A percentile compares a stretch with the other conserved stretches of the same genome.
Conservation (phyloP, 2,329 filamentous ascomycete species). For the Coniochaeta prunicola region DNA sequence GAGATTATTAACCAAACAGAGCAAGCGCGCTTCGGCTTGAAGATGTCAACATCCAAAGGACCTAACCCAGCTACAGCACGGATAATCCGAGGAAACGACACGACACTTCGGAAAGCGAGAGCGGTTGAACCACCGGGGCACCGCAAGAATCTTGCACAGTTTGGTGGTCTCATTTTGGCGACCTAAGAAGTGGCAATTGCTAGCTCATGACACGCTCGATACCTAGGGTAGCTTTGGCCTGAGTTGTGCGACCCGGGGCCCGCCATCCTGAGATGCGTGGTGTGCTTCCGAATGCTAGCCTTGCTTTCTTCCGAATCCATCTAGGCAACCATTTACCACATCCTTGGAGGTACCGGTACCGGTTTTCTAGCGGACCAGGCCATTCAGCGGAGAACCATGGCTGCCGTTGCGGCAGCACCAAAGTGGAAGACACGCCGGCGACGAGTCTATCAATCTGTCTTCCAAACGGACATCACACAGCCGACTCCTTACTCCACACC, state of each 20-base stretch:
- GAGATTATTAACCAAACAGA: neutral
- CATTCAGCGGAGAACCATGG: constrained; percentile 2
- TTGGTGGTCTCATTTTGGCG: too few species aligned
- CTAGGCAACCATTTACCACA: neutral
- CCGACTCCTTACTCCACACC: constrained; percentile 37
- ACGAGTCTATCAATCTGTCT: constrained; percentile 48
- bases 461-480: constrained; percentile 42
- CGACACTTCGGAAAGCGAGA: too few species aligned
- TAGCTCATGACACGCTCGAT: too few species aligned
- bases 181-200: too few species aligned
- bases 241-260: too few species aligned
- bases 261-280: too few species aligned
- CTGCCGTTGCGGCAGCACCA: constrained; percentile 22
- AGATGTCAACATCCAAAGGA: neutral
- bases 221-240: too few species aligned
- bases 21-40: neutral
- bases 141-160: too few species aligned
- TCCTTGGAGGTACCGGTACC: neutral
- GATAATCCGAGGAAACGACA: too few species aligned
- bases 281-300: neutral
- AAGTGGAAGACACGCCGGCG: constrained; percentile 39
- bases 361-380: neutral
- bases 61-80: neutral
- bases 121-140: too few species aligned
- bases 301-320: neutral